Base-by-base conservation (phyloP, 441 rosid genomes). In the Breynia disticha region DNA sequence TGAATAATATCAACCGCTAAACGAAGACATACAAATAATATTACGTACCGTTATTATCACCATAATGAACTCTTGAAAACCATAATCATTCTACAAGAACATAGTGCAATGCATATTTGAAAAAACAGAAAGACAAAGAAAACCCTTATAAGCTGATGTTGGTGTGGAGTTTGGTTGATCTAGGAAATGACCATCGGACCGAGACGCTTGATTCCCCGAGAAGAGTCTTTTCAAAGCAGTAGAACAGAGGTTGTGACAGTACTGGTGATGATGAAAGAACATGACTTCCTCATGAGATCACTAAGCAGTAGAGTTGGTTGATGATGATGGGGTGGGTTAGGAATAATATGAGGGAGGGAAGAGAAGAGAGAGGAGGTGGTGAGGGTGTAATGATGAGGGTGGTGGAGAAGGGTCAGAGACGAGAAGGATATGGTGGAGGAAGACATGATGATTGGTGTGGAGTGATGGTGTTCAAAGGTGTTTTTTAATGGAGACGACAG, bases 161-260 rank as follows among this genome's bases (percentile, higher is more conserved):
- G 9, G n/a, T 41, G 44, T 50, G 39, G 42, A 50, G 70, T 64
- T 67, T 71, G 70, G 64, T 60, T 62, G 67, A 64, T 57, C 49
- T 55, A 61, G 75, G 61, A 55, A 68, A 68, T 60, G 53, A 66
- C 75, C 84, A 41, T 41, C 44, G 44, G 84, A 79, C 84, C 84
- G 72, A 67, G 74, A 76, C 42, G 78, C 84, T 79, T 79, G 79
- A 79, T 79, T 79, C 84, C 81, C 84, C 83, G 42, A 46, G 62
- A 44, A 51, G 75, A 71, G 64, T 67, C 67, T 41, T 65, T 56
- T 11, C n/a, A 41, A 15, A 21, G 47, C 7, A 32, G 35, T 42
- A 50, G 56, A 55, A 21, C 56, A 56, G 55, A 67, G 68, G 58
- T 19, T 28, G 35, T 28, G 3, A 9, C 8, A 28, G 35, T 15